Evolutionary conservation across 1,284 basidiomycete genomes (phyloP), one percentile per base, ranked within the genome.

Genomic region (Boletellus dicymbophilus): DNA sequence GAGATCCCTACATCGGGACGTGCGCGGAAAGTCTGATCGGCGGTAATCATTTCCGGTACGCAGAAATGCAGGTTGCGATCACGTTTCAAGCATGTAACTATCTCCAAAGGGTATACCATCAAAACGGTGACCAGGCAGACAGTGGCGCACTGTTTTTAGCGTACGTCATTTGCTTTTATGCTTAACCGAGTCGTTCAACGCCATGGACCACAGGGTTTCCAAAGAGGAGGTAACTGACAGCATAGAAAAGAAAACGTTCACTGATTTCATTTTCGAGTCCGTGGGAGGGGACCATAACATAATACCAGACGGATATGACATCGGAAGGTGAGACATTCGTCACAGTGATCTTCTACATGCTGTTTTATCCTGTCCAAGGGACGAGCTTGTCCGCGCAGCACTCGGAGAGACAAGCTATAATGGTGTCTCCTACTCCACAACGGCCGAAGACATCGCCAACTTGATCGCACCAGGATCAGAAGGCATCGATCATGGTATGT

Each of bases 1-100:
- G 78, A 6, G 55, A 74, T 55, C 43, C 73, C 0, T 52, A 51
- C 18, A 15, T 72, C 15, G 85, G 83, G 22, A 85, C 82, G 10
- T 86, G 85, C 55, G 63, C 82, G 13, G 84, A 86, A 63, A 80
- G 72, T 54, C 60, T 80, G 36, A 73, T 80, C 33, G 84, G 85
- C n/a, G 85, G 84, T 5, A 84, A 86, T 59, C 84, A 85, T 58
- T 78, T 86, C 60, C 73, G 82, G 80, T 80, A 49, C 44, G 52
- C 44, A 20, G 18, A 27, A n/a, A 11, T 41, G 1, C 10, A 3
- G 8, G 34, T 22, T 38, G 18, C 11, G 20, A 36, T 37, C 15
- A n/a, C n/a, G 3, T 20, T 25, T 20, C 5, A 43, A 20, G 25
- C 30, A 18, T 11, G 9, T 44, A 20, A 55, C 30, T 18, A 15